These are phyloP conservation scores for Suillus brevipes DNA, from an alignment of 768 basidiomycete species.

Conservation along the genomic window DNA sequence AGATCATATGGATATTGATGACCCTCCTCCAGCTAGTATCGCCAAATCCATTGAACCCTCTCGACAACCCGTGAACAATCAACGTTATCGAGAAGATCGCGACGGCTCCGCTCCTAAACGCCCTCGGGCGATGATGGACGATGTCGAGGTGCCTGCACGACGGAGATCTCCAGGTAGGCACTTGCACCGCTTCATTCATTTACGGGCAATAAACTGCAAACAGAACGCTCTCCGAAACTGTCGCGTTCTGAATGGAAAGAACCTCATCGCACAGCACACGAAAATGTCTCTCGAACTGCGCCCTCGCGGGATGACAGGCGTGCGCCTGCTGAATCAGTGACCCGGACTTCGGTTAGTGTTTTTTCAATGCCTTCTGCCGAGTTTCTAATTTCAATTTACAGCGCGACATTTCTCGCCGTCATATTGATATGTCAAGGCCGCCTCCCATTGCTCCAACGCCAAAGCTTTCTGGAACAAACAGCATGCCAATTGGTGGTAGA, in stretches of 20 bases:
- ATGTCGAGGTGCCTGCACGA: conserved; percentile 12
- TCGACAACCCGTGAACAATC: conserved; percentile 21
- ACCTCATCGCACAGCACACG: conserved; percentile 3
- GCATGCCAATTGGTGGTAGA: conserved; percentile 30
- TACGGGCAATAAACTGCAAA: neutral
- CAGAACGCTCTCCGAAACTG: neutral
- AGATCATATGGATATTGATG: conserved; percentile 31
- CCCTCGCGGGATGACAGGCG: conserved; percentile 20
- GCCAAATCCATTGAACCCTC: conserved; percentile 22
- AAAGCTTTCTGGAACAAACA: conserved; percentile 35
- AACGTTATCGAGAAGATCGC: conserved; percentile 14
- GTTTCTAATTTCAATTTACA: conserved; percentile 9
- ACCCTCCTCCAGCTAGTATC: conserved; percentile 11
- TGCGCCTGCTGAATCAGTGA: conserved; percentile 15
- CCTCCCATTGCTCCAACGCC: conserved; percentile 19
- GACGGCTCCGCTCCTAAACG: conserved; percentile 33
- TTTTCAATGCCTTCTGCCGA: neutral
- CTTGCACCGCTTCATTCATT: neutral
- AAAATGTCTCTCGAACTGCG: conserved; percentile 18
- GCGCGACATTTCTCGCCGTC: conserved; percentile 21
- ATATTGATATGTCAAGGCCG: conserved; percentile 15
- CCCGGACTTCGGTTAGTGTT: conserved; percentile 19
- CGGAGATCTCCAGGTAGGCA: conserved; percentile 5
- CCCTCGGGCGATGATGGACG: conserved; percentile 38
- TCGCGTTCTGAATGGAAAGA: conserved; percentile 4